Percentiles rank a stretch among this genome's conserved stretches.
These are phyloP conservation scores for Aristolochia fimbriata DNA, from an alignment of 164 flowering plant genomes.

Conservation along the genomic window DNA sequence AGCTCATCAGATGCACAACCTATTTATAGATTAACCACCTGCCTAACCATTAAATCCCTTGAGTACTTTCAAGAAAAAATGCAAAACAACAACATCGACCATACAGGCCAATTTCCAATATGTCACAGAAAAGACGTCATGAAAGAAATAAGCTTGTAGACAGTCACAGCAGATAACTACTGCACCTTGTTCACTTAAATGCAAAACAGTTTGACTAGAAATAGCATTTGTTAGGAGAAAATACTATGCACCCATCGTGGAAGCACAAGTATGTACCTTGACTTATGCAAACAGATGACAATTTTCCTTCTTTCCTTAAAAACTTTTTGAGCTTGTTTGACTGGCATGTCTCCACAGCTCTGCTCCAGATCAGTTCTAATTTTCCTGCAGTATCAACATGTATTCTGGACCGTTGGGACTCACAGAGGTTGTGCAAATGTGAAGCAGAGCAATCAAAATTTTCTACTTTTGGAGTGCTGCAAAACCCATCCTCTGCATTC, in stretches of 20 bases:
- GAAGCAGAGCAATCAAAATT: constrained; percentile 29
- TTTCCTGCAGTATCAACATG: constrained; percentile 22
- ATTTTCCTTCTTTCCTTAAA: constrained; percentile 52
- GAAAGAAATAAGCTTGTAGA: neutral
- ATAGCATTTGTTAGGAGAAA: too few relatives aligned
- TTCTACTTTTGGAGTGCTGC: constrained; percentile 35
- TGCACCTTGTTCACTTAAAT: neutral
- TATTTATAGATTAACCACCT: too few relatives aligned
- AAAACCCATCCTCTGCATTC: constrained; percentile 44
- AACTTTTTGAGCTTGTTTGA: constrained; percentile 47
- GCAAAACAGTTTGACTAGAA: neutral
- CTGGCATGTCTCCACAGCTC: constrained; percentile 43
- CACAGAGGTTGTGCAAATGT: constrained; percentile 22
- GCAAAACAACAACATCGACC: too few relatives aligned
- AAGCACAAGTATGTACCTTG: constrained; percentile 36
- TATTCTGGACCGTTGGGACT: constrained; percentile 14
- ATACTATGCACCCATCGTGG: neutral
- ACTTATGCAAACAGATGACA: constrained; percentile 47
- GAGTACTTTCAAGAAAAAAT: too few relatives aligned
- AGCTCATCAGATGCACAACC: too few relatives aligned
- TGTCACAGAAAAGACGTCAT: too few relatives aligned
- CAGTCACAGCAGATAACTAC: neutral
- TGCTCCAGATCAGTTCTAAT: constrained; percentile 58
- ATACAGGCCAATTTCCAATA: too few relatives aligned
- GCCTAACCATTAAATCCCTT: too few relatives aligned